Percentiles rank a stretch among this genome's conserved stretches.
Evolutionary conservation across 2,329 filamentous ascomycete genomes (phyloP).

Genomic region (Cercospora beticola): DNA sequence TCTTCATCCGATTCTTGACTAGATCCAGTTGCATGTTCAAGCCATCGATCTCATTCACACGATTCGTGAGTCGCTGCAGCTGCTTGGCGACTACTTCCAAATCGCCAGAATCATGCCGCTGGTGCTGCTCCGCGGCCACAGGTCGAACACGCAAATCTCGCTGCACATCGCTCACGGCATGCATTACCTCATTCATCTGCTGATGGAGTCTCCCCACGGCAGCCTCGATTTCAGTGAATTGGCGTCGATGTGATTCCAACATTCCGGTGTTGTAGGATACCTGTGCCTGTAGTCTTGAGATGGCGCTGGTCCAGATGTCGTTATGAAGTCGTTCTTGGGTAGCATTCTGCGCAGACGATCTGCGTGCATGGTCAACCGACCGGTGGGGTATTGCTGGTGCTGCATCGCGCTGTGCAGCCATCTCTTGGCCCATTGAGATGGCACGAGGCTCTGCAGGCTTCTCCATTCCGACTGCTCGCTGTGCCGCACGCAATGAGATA

Average conservation of each 20-base stretch:
- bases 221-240: conserved; percentile 45
- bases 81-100: conserved; percentile 48
- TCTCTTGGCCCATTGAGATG: conserved; percentile 26
- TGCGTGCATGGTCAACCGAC: conserved; percentile 19
- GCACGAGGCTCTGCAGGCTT: conserved; percentile 23
- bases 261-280: conserved; percentile 48
- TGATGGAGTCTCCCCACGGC: conserved; percentile 42
- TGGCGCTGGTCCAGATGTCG: conserved; percentile 42
- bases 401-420: conserved; percentile 28
- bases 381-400: conserved; percentile 16
- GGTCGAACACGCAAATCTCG: conserved; percentile 38
- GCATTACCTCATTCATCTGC: conserved; percentile 40
- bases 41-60: conserved; percentile 49
- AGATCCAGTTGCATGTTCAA: conserved; percentile 51
- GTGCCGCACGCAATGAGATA: not conserved
- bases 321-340: conserved; percentile 21
- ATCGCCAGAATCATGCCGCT: conserved; percentile 37
- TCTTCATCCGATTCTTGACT: conserved; percentile 48
- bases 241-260: conserved; percentile 43
- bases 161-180: conserved; percentile 39
- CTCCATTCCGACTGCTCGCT: conserved; percentile 23
- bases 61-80: conserved; percentile 40
- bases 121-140: conserved; percentile 17
- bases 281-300: conserved; percentile 50
- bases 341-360: conserved; percentile 13